These are phyloP conservation scores for Fusarium verrucosum DNA, from an alignment of 2,329 filamentous ascomycete genomes.

Conservation along the genomic window DNA sequence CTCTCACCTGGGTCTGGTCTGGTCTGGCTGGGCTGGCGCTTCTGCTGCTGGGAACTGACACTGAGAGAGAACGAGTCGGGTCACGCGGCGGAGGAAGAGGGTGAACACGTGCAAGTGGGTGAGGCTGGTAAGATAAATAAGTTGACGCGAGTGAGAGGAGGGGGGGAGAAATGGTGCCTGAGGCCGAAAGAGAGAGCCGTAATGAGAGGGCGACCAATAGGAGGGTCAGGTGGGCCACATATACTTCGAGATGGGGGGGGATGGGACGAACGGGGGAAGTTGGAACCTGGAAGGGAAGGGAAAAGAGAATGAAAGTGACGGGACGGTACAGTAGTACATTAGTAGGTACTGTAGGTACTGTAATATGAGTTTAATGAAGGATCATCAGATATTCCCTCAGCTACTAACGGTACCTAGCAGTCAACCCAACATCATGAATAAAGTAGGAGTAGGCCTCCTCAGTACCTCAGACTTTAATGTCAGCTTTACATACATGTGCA, in stretches of 20 bases:
- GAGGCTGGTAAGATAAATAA: constrained; percentile 51
- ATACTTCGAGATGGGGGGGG: constrained; percentile 28
- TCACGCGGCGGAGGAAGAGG: constrained; percentile 53
- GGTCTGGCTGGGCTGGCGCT: constrained; percentile 24
- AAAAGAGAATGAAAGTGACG: too few relatives aligned
- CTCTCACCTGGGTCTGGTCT: constrained; percentile 4
- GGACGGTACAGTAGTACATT: too few relatives aligned
- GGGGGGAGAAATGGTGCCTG: constrained; percentile 30
- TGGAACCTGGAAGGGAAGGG: constrained; percentile 15
- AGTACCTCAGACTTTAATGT: not conserved
- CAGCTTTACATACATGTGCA: too few relatives aligned
- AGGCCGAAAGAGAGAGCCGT: constrained; percentile 32
- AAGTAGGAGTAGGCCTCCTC: too few relatives aligned
- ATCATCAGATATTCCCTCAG: too few relatives aligned
- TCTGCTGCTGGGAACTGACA: constrained; percentile 33
- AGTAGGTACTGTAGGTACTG: too few relatives aligned
- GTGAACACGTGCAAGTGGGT: constrained; percentile 55
- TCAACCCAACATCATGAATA: too few relatives aligned
- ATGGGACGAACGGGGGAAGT: constrained; percentile 6
- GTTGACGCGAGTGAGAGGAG: constrained; percentile 27
- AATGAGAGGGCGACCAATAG: constrained; percentile 31
- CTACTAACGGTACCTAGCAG: too few relatives aligned
- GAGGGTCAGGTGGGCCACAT: constrained; percentile 34
- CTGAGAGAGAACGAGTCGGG: constrained; percentile 45
- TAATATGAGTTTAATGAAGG: not conserved